phyloP scores from a whole-genome alignment of 768 basidiomycete genomes.

The Boletus sensibilis region DNA sequence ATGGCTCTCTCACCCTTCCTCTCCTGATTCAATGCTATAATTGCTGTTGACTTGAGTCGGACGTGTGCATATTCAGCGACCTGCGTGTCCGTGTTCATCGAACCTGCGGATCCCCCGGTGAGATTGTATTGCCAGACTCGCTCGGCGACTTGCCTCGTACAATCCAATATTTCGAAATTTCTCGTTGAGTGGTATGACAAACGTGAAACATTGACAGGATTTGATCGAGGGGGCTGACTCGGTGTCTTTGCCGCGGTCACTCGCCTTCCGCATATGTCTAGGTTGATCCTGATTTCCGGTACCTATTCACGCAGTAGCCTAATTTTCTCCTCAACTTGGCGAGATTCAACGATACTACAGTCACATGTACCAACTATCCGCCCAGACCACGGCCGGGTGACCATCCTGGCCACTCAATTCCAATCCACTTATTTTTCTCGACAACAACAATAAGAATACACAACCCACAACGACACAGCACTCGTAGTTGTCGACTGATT shows the following conservation, averaged over 20 bases:
- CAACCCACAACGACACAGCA: too few species aligned
- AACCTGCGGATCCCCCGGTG: neutral
- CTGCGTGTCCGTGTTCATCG: neutral
- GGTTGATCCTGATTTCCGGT: slow-evolving; percentile 40
- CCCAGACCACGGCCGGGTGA: neutral
- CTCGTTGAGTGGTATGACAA: slow-evolving; percentile 26
- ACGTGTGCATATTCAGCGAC: neutral
- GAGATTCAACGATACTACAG: neutral
- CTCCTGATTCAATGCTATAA: neutral
- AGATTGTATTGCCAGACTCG: neutral
- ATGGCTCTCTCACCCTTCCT: slow-evolving; percentile 3
- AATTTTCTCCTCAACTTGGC: slow-evolving; percentile 20
- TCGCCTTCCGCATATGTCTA: slow-evolving; percentile 37
- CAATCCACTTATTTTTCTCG: neutral
- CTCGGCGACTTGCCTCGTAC: slow-evolving; percentile 3
- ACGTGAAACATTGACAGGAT: slow-evolving; percentile 42
- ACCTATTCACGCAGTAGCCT: slow-evolving; percentile 26
- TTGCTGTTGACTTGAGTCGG: neutral
- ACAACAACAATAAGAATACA: too few species aligned
- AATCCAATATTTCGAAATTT: slow-evolving; percentile 11
- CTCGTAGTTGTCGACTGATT: neutral
- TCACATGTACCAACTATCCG: too few species aligned
- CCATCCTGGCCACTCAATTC: slow-evolving; percentile 4
- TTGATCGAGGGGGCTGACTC: slow-evolving; percentile 41
- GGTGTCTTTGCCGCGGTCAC: slow-evolving; percentile 23